Percentiles rank a stretch among this genome's conserved stretches.
Evolutionary conservation across 2,329 filamentous ascomycete genomes (phyloP).

Genomic region (Venturia carpophila): DNA sequence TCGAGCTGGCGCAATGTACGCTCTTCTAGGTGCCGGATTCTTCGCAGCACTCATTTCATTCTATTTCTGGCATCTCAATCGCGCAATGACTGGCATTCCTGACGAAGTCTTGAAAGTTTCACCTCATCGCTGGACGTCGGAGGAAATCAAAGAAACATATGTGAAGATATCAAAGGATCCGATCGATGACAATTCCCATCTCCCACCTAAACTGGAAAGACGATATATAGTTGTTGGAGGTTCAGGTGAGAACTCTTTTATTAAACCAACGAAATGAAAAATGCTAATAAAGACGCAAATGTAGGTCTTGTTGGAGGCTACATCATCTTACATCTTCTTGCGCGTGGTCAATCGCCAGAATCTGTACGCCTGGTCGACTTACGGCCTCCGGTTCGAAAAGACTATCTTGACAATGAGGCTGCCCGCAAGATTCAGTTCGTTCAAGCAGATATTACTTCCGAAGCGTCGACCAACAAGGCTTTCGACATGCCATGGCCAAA

Average conservation of each 20-base stretch:
- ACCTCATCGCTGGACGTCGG: slow-evolving; percentile 26
- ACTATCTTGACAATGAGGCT: slow-evolving; percentile 35
- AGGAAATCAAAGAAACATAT: slow-evolving; percentile 30
- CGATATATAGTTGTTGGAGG: slow-evolving; percentile 36
- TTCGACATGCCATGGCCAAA: slow-evolving; percentile 43
- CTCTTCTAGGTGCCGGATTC: not conserved
- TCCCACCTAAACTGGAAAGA: slow-evolving; percentile 32
- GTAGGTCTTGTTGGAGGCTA: slow-evolving; percentile 49
- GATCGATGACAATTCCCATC: slow-evolving; percentile 28
- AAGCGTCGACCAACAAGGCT: slow-evolving; percentile 36
- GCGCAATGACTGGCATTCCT: slow-evolving; percentile 19
- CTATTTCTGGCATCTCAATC: slow-evolving; percentile 21
- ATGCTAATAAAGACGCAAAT: not conserved
- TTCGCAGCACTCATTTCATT: slow-evolving; percentile 1
- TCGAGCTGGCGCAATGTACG: not conserved
- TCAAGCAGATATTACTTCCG: slow-evolving; percentile 45
- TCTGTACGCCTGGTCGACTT: slow-evolving; percentile 50
- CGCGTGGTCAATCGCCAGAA: slow-evolving; percentile 43
- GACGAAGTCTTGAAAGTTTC: slow-evolving; percentile 19
- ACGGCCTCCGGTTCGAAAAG: slow-evolving; percentile 32
- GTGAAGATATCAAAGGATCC: slow-evolving; percentile 26
- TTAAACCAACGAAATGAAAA: too few relatives aligned
- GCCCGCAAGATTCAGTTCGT: slow-evolving; percentile 37
- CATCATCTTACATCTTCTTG: slow-evolving; percentile 47
- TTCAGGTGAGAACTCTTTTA: slow-evolving; percentile 24